Conservation (phyloP, 1,139 yeast genomes). For the Pichia sp. region DNA sequence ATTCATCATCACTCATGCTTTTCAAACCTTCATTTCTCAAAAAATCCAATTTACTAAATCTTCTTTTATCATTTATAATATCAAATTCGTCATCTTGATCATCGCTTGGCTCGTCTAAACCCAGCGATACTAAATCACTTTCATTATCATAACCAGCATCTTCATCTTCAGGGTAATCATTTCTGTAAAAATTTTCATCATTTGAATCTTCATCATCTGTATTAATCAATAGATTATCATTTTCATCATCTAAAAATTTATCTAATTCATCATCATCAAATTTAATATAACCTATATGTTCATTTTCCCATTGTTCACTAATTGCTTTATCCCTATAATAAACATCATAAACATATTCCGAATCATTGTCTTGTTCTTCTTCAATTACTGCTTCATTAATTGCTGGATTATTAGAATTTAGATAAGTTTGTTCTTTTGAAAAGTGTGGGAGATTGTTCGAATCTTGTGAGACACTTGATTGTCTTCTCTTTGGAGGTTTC, state of each 20-base stretch:
- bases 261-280: constrained; percentile 65
- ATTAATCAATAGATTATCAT: constrained; percentile 40
- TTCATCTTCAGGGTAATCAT: constrained; percentile 94
- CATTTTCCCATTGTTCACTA: constrained; percentile 41
- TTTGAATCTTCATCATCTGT: constrained; percentile 70
- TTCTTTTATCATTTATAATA: constrained; percentile 27
- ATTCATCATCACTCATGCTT: constrained; percentile 29
- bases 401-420: neutral
- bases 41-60: constrained; percentile 26
- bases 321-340: constrained; percentile 56
- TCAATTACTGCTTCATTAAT: neutral
- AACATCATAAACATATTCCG: constrained; percentile 86
- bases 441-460: constrained; percentile 10
- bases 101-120: constrained; percentile 30
- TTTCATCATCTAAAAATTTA: constrained; percentile 38
- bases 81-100: constrained; percentile 36
- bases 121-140: constrained; percentile 19
- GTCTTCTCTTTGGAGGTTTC: constrained; percentile 24
- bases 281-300: constrained; percentile 59
- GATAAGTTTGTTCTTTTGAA: constrained; percentile 8
- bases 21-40: constrained; percentile 25
- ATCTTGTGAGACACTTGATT: constrained; percentile 18
- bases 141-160: constrained; percentile 40
- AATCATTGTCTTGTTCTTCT: constrained; percentile 26
- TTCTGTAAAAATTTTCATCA: constrained; percentile 86